These are phyloP conservation scores for Cryphonectria carpinicola DNA, from an alignment of 2,329 filamentous ascomycete genomes.

Conservation along the genomic window DNA sequence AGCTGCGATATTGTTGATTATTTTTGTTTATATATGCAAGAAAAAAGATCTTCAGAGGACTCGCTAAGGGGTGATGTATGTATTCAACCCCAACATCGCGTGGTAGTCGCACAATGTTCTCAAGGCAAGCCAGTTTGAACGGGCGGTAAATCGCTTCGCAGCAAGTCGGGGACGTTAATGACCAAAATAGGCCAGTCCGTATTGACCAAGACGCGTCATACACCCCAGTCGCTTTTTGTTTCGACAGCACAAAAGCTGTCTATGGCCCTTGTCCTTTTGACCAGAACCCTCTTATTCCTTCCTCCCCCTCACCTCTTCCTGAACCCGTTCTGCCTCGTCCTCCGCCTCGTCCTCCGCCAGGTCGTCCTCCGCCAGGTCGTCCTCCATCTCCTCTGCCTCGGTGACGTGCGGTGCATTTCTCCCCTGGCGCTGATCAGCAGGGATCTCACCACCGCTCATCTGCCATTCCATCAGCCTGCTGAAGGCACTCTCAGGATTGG, in stretches of 20 bases:
- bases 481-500: constrained; percentile 79
- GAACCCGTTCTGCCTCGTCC: not conserved
- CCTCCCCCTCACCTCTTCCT: constrained; percentile 5
- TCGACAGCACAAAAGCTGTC: not conserved
- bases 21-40: not conserved
- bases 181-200: not conserved
- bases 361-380: constrained; percentile 18
- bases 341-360: constrained; percentile 13
- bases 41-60: not conserved
- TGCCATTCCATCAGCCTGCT: constrained; percentile 99
- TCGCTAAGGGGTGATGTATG: not conserved
- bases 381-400: constrained; percentile 16
- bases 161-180: not conserved
- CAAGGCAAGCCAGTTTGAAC: not conserved
- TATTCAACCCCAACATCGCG: not conserved
- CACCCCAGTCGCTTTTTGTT: not conserved
- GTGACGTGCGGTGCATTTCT: constrained; percentile 9
- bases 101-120: not conserved
- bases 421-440: constrained; percentile 1
- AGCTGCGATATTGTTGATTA: constrained; percentile 4
- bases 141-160: not conserved
- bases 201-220: not conserved
- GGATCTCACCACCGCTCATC: constrained; percentile 77
- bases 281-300: not conserved
- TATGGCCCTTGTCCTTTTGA: not conserved